Conservation (phyloP, 257 asterid genomes). For the Phtheirospermum japonicum region DNA sequence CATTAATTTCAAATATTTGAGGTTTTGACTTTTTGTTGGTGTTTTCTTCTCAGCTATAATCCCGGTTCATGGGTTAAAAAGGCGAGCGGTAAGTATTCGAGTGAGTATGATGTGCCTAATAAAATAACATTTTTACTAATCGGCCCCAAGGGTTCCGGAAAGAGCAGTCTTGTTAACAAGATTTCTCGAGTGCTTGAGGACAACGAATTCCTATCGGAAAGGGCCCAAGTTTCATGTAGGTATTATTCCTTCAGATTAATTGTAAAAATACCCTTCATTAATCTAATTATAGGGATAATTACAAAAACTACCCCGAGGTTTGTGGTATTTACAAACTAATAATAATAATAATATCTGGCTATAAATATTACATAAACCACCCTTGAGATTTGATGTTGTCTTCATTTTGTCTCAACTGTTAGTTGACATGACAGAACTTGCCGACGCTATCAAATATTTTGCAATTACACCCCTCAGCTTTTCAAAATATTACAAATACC, state of each 20-base stretch:
- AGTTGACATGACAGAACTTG: too few relatives aligned
- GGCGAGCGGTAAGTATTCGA: constrained; percentile 30
- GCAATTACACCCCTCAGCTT: too few relatives aligned
- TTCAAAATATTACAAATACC: too few relatives aligned
- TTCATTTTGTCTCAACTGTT: too few relatives aligned
- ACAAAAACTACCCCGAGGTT: too few relatives aligned
- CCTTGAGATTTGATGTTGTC: too few relatives aligned
- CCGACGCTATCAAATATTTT: too few relatives aligned
- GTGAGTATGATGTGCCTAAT: constrained; percentile 40
- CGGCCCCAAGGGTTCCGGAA: constrained; percentile 83
- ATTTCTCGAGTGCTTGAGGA: constrained; percentile 54
- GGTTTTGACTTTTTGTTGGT: not conserved
- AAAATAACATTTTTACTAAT: constrained; percentile 54
- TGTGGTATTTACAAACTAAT: too few relatives aligned
- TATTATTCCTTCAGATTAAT: constrained; percentile 4
- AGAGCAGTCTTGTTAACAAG: constrained; percentile 83
- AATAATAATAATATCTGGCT: too few relatives aligned
- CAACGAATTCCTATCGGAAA: constrained; percentile 42
- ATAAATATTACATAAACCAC: too few relatives aligned
- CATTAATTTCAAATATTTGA: constrained; percentile 12
- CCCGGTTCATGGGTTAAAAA: constrained; percentile 73
- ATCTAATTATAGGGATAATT: too few relatives aligned
- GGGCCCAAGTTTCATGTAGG: constrained; percentile 79
- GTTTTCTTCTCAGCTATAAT: constrained; percentile 51
- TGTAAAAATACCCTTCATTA: too few relatives aligned